These are phyloP conservation scores for Herpomyces periplanetae DNA, from an alignment of 2,329 filamentous ascomycete genomes.

Conservation along the genomic window DNA sequence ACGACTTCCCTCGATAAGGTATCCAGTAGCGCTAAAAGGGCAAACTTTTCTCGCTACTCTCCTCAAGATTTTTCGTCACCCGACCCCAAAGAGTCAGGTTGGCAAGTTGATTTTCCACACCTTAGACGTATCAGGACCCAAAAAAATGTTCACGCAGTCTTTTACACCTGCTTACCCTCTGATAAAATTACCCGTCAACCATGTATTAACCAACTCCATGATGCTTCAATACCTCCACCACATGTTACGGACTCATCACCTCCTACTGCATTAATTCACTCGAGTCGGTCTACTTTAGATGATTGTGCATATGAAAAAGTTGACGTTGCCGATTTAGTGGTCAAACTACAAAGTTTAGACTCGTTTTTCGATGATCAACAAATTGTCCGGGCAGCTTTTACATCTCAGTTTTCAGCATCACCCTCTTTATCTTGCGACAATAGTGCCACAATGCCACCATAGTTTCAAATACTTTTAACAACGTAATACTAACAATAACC, in stretches of 20 bases:
- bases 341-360: conserved; percentile 14
- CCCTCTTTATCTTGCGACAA: too few species aligned
- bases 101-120: conserved; percentile 76
- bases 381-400: too few species aligned
- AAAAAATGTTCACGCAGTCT: conserved; percentile 72
- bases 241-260: conserved; percentile 16
- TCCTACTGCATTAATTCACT: conserved; percentile 51
- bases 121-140: conserved; percentile 54
- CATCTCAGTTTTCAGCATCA: too few species aligned
- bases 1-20: conserved; percentile 43
- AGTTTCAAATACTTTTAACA: too few species aligned
- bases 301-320: conserved; percentile 26
- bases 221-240: conserved; percentile 7
- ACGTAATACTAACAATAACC: too few species aligned
- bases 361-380: conserved; percentile 15
- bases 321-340: conserved; percentile 43
- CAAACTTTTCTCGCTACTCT: conserved; percentile 84
- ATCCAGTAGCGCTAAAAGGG: conserved; percentile 35
- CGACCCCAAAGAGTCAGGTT: conserved; percentile 76
- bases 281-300: too few species aligned
- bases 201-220: conserved; percentile 12
- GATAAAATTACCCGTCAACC: too few species aligned
- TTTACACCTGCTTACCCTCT: conserved; percentile 52
- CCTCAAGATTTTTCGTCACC: too few species aligned
- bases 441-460: too few species aligned